Conservation (phyloP, 2,329 filamentous ascomycete genomes). For the Colletotrichum melonis region DNA sequence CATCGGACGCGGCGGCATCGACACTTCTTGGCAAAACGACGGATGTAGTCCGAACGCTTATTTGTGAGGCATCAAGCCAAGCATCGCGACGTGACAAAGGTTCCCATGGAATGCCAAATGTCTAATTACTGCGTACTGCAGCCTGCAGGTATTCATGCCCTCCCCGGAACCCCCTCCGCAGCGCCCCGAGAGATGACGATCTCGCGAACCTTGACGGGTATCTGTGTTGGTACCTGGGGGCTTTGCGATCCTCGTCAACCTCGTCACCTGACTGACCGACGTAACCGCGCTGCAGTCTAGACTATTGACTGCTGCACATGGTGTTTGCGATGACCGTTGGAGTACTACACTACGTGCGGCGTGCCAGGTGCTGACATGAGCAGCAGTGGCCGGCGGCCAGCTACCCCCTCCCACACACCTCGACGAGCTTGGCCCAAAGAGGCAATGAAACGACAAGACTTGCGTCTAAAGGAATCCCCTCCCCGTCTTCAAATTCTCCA, state of each 20-base stretch:
- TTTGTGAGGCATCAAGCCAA: slow-evolving; percentile 25
- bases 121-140: slow-evolving; percentile 6
- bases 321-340: neutral
- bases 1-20: slow-evolving; percentile 24
- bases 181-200: slow-evolving; percentile 15
- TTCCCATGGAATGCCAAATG: slow-evolving; percentile 19
- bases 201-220: neutral
- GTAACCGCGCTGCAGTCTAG: slow-evolving; percentile 5
- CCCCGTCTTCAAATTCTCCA: neutral
- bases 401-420: slow-evolving; percentile 13
- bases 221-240: too few relatives aligned
- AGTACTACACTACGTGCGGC: neutral
- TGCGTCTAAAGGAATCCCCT: slow-evolving; percentile 21
- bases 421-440: slow-evolving; percentile 13
- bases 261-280: slow-evolving; percentile 19
- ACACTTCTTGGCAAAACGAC: slow-evolving; percentile 18
- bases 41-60: slow-evolving; percentile 9
- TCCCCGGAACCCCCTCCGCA: neutral
- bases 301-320: neutral
- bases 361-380: slow-evolving; percentile 24
- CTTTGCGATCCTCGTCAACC: neutral
- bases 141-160: neutral
- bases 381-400: slow-evolving; percentile 30
- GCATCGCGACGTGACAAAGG: slow-evolving; percentile 26
- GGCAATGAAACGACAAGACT: slow-evolving; percentile 32